Evolutionary conservation across 495 filamentous ascomycete genomes (phyloP), one percentile per base, ranked within the genome.

Genomic region (Amniculicola lignicola): DNA sequence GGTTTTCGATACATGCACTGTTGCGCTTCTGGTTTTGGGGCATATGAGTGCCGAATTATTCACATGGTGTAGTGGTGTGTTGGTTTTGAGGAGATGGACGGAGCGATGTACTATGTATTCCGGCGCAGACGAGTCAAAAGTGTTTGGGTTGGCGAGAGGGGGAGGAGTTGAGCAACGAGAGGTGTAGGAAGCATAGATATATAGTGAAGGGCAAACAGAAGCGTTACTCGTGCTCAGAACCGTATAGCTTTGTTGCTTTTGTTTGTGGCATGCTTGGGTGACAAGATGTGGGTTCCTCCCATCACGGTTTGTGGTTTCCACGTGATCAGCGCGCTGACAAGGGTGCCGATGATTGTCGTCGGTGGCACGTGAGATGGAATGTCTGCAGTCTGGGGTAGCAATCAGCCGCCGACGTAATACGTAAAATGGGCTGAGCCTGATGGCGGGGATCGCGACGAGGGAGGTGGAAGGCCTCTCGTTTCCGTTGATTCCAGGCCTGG

Each of bases 1-100:
- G 24, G 11, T 53, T 56, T 60, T 60, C 51, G 39, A 59, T 56
- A 60, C 61, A 54, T 59, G 54, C 49, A 63, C 54, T n/a, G n/a
- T 60, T 60, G 61, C 57, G 46, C 43, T 64, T 60, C 44, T 45
- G 54, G 37, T 49, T 58, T 54, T 54, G 41, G 27, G 43, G 54
- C 42, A 39, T 58, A 16, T 42, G 35, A 9, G 19, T 40, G 52
- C 24, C 29, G 39, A 43, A 43, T 38, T 39, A 40, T 46, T 15
- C 54, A 27, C 44, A n/a, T n/a, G n/a, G n/a, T n/a, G n/a, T n/a
- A 25, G 36, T 51, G 33, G 25, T 48, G 51, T 59, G 51, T 56
- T 37, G 45, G 44, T 51, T 42, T 23, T 19, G n/a, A n/a, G 51
- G 27, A 14, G 16, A 28, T 43, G 28, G 29, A 40, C 47, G 36